phyloP scores from a whole-genome alignment of 306 rosid species.

The Prunus campanulata region DNA sequence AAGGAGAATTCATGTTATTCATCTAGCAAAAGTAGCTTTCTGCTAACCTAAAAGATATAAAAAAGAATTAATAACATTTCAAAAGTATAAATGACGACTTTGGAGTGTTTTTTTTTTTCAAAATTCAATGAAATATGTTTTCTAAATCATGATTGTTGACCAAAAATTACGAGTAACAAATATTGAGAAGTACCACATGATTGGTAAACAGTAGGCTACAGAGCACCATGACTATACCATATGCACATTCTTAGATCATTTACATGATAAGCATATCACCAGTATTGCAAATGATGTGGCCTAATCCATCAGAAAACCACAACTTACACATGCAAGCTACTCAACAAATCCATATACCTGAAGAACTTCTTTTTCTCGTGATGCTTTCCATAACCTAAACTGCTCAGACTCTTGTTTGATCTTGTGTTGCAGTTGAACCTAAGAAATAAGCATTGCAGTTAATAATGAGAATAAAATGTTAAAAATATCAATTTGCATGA shows the following conservation, averaged over 20 bases:
- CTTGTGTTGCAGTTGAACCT: slow-evolving; percentile 97
- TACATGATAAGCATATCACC: not conserved
- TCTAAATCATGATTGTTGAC: not conserved
- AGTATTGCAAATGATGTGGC: not conserved
- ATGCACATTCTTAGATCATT: not conserved
- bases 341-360: slow-evolving; percentile 54
- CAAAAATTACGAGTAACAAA: not conserved
- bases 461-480: not conserved
- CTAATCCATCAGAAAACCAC: not conserved
- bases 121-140: not conserved
- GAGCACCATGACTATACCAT: not conserved
- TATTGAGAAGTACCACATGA: not conserved
- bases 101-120: not conserved
- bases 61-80: not conserved
- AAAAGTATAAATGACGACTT: no score
- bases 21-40: not conserved
- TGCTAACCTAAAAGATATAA: not conserved
- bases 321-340: not conserved
- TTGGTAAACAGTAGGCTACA: not conserved
- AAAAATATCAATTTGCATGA: not conserved
- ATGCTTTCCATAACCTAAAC: slow-evolving; percentile 92
- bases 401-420: slow-evolving; percentile 98
- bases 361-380: slow-evolving; percentile 92
- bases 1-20: not conserved
- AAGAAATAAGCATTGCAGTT: slow-evolving; percentile 14